phyloP scores from a whole-genome alignment of 1,284 basidiomycete genomes.

The Malassezia sympodialis region DNA sequence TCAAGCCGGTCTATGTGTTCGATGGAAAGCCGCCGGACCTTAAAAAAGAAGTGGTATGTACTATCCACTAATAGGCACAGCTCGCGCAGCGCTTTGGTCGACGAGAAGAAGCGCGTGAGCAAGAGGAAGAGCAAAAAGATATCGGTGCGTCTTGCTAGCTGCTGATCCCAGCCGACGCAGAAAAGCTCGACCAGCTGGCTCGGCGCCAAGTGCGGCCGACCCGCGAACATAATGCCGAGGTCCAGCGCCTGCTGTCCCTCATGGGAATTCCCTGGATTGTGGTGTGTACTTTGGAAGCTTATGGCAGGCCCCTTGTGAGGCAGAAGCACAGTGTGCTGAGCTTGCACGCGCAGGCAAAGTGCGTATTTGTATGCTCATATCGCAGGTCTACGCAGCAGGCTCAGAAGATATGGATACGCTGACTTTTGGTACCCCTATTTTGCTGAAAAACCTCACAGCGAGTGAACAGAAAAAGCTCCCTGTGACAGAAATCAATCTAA shows the following conservation, averaged over 20 bases:
- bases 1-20: constrained; percentile 96
- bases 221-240: constrained; percentile 91
- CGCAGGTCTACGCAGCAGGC: constrained; percentile 82
- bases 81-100: constrained; percentile 82
- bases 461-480: constrained; percentile 97
- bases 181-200: constrained; percentile 83
- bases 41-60: constrained; percentile 77
- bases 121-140: constrained; percentile 91
- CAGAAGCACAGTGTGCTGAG: constrained; percentile 96
- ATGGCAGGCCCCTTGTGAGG: constrained; percentile 72
- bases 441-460: constrained; percentile 91
- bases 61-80: constrained; percentile 50
- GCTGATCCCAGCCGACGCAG: constrained; percentile 50
- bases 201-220: constrained; percentile 90
- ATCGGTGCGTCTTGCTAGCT: constrained; percentile 54
- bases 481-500: constrained; percentile 82
- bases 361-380: background rate
- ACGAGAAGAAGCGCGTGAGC: constrained; percentile 84
- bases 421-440: constrained; percentile 81
- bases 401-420: constrained; percentile 99
- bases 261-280: constrained; percentile 92
- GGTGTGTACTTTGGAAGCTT: constrained; percentile 13
- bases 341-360: constrained; percentile 84
- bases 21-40: constrained; percentile 96
- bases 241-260: constrained; percentile 69